Evolutionary conservation across 2,329 filamentous ascomycete species (phyloP), one percentile per base, ranked within the genome.

Genomic region (Microsporum ferrugineum): DNA sequence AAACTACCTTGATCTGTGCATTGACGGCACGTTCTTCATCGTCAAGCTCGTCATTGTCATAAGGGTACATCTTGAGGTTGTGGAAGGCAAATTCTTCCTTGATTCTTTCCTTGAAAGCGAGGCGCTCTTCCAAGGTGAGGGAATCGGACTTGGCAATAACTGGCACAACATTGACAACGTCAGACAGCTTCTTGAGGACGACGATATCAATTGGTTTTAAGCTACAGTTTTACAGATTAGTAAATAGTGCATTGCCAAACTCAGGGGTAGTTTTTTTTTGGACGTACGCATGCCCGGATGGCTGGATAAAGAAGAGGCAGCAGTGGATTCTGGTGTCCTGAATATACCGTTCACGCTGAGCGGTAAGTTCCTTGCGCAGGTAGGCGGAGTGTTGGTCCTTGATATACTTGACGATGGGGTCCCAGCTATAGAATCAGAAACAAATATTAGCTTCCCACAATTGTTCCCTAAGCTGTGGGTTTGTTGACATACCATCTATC

Each of bases 371-470:
- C 84, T 99, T 99, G 78, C 94, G 89, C 70, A 99, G 86, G 81
- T 97, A 99, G 71, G 94, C 92, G 59, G 91, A 96, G 83, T 99
- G 94, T 82, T 99, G 94, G 79, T 99, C 94, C 84, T 99, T 99
- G 84, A 99, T 99, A 80, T 99, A 99, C 83, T 99, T 99, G 83
- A 99, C 92, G 76, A 99, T 99, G 66, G 94, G 94, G 75, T 99
- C 94, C 94, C 94, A 99, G 86, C 79, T 81, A 41, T 51, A 60
- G 62, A 62, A 43, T 39, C 4, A 31, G 45, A 3, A 56, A 31
- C 45, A 33, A 8, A 45, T 23, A 17, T 57, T 41, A 60, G 57
- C 17, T 61, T 33, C 47, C 33, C 6, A 14, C 12, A 17, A 45
- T 43, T 31, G 10, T 33, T 43, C 47, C 60, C n/a, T 45, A 38